Base-by-base conservation (phyloP, 345 rosid genomes). In the Nephelium lappaceum region DNA sequence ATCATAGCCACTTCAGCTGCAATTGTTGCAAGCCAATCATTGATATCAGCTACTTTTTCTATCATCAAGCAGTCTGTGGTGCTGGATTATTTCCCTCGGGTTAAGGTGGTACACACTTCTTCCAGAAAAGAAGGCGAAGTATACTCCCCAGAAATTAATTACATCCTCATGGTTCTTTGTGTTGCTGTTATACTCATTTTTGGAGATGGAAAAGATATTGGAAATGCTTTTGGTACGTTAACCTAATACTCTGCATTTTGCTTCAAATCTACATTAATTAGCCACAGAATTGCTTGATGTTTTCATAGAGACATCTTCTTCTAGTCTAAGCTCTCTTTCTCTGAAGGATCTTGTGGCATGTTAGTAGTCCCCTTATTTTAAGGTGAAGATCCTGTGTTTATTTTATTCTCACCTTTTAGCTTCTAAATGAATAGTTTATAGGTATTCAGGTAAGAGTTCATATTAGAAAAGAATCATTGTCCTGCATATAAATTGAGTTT, bases 11-110 rank as follows among this genome's bases (percentile, higher is more conserved):
- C 97, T 5, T 81, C 78, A 67, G 93, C 98, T 39, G 98, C 98
- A 0, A 82, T 85, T 61, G 95, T 95, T 24, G 97, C 98, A 9
- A 95, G 98, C 82, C 98, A 95, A 70, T 95, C 98, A 0, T 82
- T 94, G 38, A 92, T 95, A 82, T 95, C 98, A 3, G 97, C 98
- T 11, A 91, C 98, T 14, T 95, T 95, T 79, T 95, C 95, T 23
- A 81, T 95, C 39, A 87, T 95, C 87, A 92, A 93, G 89, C 98
- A 95, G 83, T 93, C 98, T 15, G 92, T 93, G 31, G 93, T 92
- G 10, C 90, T 93, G 67, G 97, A 93, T 70, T 93, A 93, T 83
- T 93, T 95, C 69, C 98, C 98, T 10, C 84, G 97, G 51, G 95
- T 95, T 58, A 95, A 91, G 87, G 94, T 95, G 25, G 92, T 95